Base-by-base conservation (phyloP, 352 stramenopile species). In the Thraustochytrium sp. region DNA sequence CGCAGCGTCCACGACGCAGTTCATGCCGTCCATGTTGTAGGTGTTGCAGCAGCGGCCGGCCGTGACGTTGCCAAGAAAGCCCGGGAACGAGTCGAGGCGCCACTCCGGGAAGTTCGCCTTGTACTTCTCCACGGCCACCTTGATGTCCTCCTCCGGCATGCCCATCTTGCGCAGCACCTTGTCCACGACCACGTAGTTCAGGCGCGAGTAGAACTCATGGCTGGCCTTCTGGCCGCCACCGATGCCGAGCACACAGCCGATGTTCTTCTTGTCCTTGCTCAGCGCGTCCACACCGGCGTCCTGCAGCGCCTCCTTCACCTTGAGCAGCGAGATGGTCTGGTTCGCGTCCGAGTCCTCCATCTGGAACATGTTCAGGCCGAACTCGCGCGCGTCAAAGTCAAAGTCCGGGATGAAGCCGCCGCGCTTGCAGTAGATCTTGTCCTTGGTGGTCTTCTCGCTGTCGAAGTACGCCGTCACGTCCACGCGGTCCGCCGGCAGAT, bases 281-380 rank as follows among this genome's bases (percentile, higher is more conserved):
- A 77, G 51, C 2, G 65, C 44, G 34, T 77, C 65, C 23, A 77
- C 64, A 36, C 65, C 65, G 46, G 65, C 65, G 65, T 77, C 65
- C 51, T 77, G 29, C n/a, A 77, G 51, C 23, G 65, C 65, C 51
- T 77, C 65, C 65, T 77, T 77, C 23, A 77, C 65, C 51, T 77
- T 77, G 65, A 77, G 65, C 11, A 77, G 65, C 29, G 65, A 46
- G 44, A 77, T 46, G 44, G 65, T 77, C 46, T 77, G 65, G 65
- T 77, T 77, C 37, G 65, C 51, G 51, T 77, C 65, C 29, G 65
- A 56, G 9, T 77, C 65, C 51, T 77, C 65, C 44, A 77, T 63
- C 51, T 77, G 65, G 46, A 77, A 77, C 65, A 77, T 77, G 51
- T 77, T 77, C n/a, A 77, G 44, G n/a, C 65, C 65, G 51, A 77